Conservation (phyloP, 2,329 filamentous ascomycete genomes). For the Aureobasidium subglaciale region DNA sequence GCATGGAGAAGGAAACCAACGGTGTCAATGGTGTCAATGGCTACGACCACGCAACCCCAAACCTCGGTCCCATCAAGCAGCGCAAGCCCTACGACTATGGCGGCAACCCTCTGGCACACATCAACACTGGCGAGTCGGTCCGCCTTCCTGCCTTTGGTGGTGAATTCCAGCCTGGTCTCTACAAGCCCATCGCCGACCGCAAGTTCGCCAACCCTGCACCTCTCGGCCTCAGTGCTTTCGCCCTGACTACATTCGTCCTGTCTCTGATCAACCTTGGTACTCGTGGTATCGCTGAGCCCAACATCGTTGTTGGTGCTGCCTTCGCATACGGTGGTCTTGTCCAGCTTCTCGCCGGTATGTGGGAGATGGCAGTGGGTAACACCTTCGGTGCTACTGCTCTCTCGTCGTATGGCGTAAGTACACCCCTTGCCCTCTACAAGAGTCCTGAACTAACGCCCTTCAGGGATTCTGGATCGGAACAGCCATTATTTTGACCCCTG, state of each 20-base stretch:
- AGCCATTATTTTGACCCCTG: slow-evolving; percentile 51
- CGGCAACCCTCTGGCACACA: slow-evolving; percentile 46
- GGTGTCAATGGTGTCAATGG: slow-evolving; percentile 19
- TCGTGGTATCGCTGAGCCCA: slow-evolving; percentile 35
- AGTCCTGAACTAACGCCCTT: no score
- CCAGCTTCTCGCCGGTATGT: slow-evolving; percentile 47
- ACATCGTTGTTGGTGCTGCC: slow-evolving; percentile 42
- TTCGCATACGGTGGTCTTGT: slow-evolving; percentile 46
- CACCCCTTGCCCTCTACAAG: no score
- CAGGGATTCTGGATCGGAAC: slow-evolving; percentile 58
- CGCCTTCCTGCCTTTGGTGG: slow-evolving; percentile 44
- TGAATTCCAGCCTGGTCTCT: slow-evolving; percentile 47
- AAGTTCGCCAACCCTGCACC: slow-evolving; percentile 55
- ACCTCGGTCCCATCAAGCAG: slow-evolving; percentile 26
- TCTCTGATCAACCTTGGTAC: slow-evolving; percentile 44
- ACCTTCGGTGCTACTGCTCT: slow-evolving; percentile 57
- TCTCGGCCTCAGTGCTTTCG: slow-evolving; percentile 56
- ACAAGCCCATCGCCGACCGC: slow-evolving; percentile 31
- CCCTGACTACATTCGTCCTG: slow-evolving; percentile 58
- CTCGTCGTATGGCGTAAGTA: slow-evolving; percentile 53
- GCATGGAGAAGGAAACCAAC: slow-evolving; percentile 23
- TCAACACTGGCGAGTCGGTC: slow-evolving; percentile 42
- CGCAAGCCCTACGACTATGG: slow-evolving; percentile 44
- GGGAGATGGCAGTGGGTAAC: slow-evolving; percentile 53
- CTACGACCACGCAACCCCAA: slow-evolving; percentile 32